These are phyloP conservation scores for Plasmodium cynomolgi DNA, from an alignment of 169 alveolate genomes.

Conservation along the genomic window DNA sequence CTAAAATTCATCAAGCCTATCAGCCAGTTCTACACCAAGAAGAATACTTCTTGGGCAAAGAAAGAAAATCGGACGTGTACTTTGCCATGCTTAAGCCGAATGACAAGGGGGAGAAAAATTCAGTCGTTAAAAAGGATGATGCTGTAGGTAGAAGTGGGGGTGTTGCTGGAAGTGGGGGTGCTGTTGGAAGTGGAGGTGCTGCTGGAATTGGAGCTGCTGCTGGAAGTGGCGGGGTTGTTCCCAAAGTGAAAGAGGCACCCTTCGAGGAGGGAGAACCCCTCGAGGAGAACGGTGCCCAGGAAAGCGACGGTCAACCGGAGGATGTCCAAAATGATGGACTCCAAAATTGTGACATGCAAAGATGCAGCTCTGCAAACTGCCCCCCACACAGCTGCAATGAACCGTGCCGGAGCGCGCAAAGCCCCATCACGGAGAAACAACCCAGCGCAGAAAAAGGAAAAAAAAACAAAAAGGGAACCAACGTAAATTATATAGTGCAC, in stretches of 20 bases:
- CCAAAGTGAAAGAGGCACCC: not conserved
- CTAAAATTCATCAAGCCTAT: not conserved
- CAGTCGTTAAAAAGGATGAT: not conserved
- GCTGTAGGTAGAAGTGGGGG: not conserved
- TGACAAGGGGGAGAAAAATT: not conserved
- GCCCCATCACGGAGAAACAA: not conserved
- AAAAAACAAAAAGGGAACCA: conserved; percentile 52
- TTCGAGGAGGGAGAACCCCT: not conserved
- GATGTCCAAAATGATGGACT: not conserved
- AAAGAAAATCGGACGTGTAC: not conserved
- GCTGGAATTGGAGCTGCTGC: not conserved
- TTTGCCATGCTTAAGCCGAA: not conserved
- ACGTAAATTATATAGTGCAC: conserved; percentile 40
- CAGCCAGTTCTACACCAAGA: not conserved
- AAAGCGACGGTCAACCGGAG: not conserved
- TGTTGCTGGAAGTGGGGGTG: not conserved
- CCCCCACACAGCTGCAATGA: not conserved
- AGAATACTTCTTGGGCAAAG: not conserved
- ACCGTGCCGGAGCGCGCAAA: not conserved
- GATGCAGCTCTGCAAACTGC: not conserved
- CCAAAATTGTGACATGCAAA: not conserved
- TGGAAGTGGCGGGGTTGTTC: not conserved
- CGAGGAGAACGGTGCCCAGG: not conserved
- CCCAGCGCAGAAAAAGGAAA: not conserved
- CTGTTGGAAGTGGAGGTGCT: not conserved